Evolutionary conservation across 2,329 filamentous ascomycete genomes (phyloP).

Genomic region (Alternaria sp.): DNA sequence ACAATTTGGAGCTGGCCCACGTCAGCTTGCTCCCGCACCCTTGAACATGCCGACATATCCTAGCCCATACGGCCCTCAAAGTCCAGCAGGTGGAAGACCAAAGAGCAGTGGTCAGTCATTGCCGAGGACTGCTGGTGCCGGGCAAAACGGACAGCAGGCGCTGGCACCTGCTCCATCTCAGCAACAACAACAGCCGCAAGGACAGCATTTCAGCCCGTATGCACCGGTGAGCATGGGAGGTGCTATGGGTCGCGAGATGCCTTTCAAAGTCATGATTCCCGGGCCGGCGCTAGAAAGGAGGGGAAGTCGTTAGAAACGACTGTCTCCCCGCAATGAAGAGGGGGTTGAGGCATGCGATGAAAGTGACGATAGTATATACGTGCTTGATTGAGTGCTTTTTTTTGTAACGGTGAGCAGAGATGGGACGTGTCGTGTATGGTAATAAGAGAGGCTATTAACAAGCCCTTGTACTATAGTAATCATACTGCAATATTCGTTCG

Average conservation of each 20-base stretch:
- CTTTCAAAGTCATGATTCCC: slow-evolving; percentile 46
- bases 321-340: slow-evolving; percentile 1
- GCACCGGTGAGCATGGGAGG: slow-evolving; percentile 29
- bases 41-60: slow-evolving; percentile 36
- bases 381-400: slow-evolving; percentile 7
- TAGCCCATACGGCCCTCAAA: slow-evolving; percentile 44
- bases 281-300: slow-evolving; percentile 40
- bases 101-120: slow-evolving; percentile 33
- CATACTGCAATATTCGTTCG: not conserved
- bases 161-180: slow-evolving; percentile 44
- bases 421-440: not conserved
- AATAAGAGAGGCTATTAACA: slow-evolving; percentile 5
- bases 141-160: slow-evolving; percentile 33
- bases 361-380: slow-evolving; percentile 13
- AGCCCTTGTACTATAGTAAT: slow-evolving; percentile 15
- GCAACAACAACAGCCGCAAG: slow-evolving; percentile 13
- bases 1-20: slow-evolving; percentile 21
- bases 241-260: slow-evolving; percentile 30
- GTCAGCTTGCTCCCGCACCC: slow-evolving; percentile 40
- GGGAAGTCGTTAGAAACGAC: slow-evolving; percentile 40
- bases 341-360: not conserved
- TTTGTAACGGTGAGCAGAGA: not conserved
- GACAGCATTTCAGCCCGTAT: slow-evolving; percentile 38
- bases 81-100: slow-evolving; percentile 30
- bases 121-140: slow-evolving; percentile 15